These are phyloP conservation scores for Adenanthera pavonina DNA, from an alignment of 306 rosid genomes.

Conservation along the genomic window DNA sequence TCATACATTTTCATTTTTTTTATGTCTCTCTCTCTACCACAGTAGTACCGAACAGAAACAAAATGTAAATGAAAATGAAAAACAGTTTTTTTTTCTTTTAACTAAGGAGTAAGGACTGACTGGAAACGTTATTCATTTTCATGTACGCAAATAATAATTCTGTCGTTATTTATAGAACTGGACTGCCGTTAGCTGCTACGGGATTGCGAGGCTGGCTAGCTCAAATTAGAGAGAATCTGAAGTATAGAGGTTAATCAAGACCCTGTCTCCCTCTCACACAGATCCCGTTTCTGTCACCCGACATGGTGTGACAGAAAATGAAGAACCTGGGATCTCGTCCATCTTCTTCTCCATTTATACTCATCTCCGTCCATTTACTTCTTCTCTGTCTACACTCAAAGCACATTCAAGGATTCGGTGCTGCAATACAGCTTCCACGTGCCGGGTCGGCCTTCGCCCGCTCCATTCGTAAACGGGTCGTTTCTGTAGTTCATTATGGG, in stretches of 20 bases:
- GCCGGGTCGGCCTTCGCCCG: slow-evolving; percentile 43
- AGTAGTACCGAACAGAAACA: too few species aligned
- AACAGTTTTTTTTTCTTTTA: too few species aligned
- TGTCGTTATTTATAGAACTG: neutral
- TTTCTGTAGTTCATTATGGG: slow-evolving; percentile 55
- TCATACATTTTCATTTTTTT: too few species aligned
- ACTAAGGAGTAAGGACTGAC: too few species aligned
- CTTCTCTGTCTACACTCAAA: slow-evolving; percentile 25
- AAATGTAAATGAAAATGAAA: too few species aligned
- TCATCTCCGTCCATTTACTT: slow-evolving; percentile 4
- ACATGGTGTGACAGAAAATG: slow-evolving; percentile 38
- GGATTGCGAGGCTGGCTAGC: neutral
- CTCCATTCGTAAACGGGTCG: slow-evolving; percentile 43
- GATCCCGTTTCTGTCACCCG: neutral
- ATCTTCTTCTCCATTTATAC: slow-evolving; percentile 23
- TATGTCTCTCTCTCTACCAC: too few species aligned
- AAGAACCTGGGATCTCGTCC: slow-evolving; percentile 15
- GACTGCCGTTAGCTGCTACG: neutral
- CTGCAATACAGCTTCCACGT: slow-evolving; percentile 54
- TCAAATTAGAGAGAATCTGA: neutral
- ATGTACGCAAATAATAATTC: too few species aligned
- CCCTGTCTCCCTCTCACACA: neutral
- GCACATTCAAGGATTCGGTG: slow-evolving; percentile 34
- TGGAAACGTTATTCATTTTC: too few species aligned
- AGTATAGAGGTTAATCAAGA: neutral